Conservation (phyloP, 768 basidiomycete genomes). For the Trametes elegans region DNA sequence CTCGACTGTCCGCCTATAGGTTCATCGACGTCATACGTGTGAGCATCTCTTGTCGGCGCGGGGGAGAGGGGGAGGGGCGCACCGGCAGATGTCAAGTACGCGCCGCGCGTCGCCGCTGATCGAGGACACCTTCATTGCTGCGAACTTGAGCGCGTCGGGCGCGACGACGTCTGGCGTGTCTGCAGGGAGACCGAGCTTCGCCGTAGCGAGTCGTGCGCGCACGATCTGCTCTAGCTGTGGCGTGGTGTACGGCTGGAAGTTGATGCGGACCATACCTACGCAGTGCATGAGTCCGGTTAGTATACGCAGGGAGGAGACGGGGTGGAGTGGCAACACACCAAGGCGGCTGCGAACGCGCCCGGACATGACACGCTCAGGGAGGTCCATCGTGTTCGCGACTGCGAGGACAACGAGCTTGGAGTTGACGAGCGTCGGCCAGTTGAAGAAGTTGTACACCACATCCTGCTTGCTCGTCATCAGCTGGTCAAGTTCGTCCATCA, state of each 20-base stretch:
- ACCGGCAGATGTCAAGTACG: slow-evolving; percentile 92
- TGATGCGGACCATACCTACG: slow-evolving; percentile 84
- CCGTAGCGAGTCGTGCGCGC: slow-evolving; percentile 68
- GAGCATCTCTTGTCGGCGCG: too few relatives aligned
- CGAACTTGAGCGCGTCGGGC: slow-evolving; percentile 77
- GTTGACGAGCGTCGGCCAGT: slow-evolving; percentile 91
- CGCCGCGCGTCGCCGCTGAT: slow-evolving; percentile 95
- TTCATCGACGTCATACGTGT: background rate
- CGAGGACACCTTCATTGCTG: slow-evolving; percentile 71
- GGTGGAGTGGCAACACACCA: slow-evolving; percentile 46
- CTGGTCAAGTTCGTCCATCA: slow-evolving; percentile 99
- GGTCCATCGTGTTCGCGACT: slow-evolving; percentile 97
- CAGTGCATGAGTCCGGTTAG: background rate
- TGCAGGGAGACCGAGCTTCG: slow-evolving; percentile 48
- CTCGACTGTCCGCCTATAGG: slow-evolving; percentile 75
- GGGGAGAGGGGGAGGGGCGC: slow-evolving; percentile 19
- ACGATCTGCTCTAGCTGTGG: slow-evolving; percentile 83
- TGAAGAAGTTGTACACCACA: slow-evolving; percentile 99
- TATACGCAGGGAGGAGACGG: background rate
- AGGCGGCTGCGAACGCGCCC: slow-evolving; percentile 91
- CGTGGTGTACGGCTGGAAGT: slow-evolving; percentile 86
- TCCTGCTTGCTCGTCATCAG: slow-evolving; percentile 95
- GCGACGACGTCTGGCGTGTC: slow-evolving; percentile 54
- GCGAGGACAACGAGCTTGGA: slow-evolving; percentile 94
- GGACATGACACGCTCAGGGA: slow-evolving; percentile 91